These are phyloP conservation scores for Pterocarpus macrocarpus DNA, from an alignment of 306 rosid species.

Conservation along the genomic window DNA sequence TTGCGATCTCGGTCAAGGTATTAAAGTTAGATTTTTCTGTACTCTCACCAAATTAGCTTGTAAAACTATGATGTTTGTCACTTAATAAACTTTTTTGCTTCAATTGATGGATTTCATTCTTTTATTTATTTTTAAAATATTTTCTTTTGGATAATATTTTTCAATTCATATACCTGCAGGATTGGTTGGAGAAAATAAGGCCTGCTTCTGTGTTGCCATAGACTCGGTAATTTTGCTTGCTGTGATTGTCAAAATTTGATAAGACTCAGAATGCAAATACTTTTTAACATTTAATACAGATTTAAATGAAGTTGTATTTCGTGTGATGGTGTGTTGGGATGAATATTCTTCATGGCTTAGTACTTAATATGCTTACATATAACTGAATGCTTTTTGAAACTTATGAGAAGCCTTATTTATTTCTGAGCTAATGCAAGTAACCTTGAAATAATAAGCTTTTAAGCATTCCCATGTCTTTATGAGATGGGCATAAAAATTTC, in stretches of 20 bases:
- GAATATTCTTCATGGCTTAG: conserved; percentile 1
- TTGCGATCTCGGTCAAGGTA: conserved; percentile 80
- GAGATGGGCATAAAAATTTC: conserved; percentile 5
- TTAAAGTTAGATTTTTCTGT: conserved; percentile 26
- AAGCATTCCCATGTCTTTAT: conserved; percentile 12
- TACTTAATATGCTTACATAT: conserved; percentile 17
- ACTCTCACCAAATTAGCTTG: conserved; percentile 1
- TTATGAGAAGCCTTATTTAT: conserved; percentile 10
- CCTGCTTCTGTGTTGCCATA: conserved; percentile 72
- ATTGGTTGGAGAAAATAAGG: conserved; percentile 67
- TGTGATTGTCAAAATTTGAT: conserved; percentile 8
- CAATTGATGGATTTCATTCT: conserved; percentile 7
- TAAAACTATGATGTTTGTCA: background rate
- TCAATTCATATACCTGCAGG: conserved; percentile 58
- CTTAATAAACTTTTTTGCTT: background rate
- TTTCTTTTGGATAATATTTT: conserved; percentile 22
- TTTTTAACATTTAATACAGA: background rate
- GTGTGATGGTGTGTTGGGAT: conserved; percentile 11
- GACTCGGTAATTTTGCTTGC: conserved; percentile 70
- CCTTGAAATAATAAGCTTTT: conserved; percentile 28
- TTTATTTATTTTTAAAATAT: background rate
- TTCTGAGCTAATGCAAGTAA: conserved; percentile 28
- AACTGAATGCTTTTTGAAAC: conserved; percentile 4
- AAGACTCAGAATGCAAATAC: conserved; percentile 24
- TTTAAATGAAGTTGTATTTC: conserved; percentile 39